phyloP scores from a whole-genome alignment of 2,329 filamentous ascomycete genomes.

The Phoma sp. region DNA sequence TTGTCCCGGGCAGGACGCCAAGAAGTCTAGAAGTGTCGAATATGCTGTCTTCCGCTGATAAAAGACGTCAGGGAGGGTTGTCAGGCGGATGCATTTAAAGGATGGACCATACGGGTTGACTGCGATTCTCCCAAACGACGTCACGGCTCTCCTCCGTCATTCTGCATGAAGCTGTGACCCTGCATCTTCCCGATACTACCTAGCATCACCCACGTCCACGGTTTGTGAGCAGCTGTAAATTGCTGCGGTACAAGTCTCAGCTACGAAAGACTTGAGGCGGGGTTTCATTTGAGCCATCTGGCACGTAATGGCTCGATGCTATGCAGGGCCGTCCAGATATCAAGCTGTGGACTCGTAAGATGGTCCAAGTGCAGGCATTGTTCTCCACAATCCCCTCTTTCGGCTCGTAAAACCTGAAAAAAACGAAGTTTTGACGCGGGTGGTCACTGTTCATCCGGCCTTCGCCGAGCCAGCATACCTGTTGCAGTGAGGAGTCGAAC shows the following conservation, averaged over 20 bases:
- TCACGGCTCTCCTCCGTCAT: constrained; percentile 39
- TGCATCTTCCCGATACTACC: constrained; percentile 16
- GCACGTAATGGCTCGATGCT: background rate
- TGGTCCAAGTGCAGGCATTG: background rate
- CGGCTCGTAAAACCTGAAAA: constrained; percentile 22
- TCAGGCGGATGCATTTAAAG: constrained; percentile 27
- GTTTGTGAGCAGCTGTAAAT: background rate
- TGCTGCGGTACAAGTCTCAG: background rate
- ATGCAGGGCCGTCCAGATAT: background rate
- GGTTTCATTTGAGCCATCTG: background rate
- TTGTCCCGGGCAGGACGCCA: constrained; percentile 35
- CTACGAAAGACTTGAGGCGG: background rate
- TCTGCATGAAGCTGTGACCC: constrained; percentile 33
- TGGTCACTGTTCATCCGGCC: constrained; percentile 24
- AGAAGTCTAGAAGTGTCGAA: constrained; percentile 45
- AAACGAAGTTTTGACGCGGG: constrained; percentile 16
- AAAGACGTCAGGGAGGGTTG: constrained; percentile 26
- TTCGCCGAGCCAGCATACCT: constrained; percentile 21
- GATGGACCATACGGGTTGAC: constrained; percentile 20
- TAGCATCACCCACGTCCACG: background rate
- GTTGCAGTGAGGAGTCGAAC: background rate
- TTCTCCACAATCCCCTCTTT: constrained; percentile 17
- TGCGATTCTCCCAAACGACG: constrained; percentile 30
- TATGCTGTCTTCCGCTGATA: constrained; percentile 26
- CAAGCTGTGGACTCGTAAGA: background rate